These are phyloP conservation scores for Komagataella populi DNA, from an alignment of 805 yeast genomes.

Conservation along the genomic window DNA sequence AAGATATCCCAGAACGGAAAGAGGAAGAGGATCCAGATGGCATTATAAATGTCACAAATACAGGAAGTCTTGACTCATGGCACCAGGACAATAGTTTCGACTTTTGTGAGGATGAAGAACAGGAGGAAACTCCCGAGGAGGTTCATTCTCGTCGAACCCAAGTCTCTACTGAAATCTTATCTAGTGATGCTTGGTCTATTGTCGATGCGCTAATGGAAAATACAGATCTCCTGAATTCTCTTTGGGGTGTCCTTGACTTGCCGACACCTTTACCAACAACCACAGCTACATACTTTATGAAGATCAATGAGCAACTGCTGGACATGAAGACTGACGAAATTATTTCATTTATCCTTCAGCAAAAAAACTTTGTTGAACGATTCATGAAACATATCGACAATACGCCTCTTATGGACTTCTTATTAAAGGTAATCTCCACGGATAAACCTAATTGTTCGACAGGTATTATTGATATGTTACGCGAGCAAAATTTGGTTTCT, in stretches of 20 bases:
- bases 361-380: conserved; percentile 59
- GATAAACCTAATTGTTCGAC: conserved; percentile 86
- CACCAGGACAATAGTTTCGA: conserved; percentile 13
- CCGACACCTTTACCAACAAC: conserved; percentile 56
- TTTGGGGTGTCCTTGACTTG: conserved; percentile 73
- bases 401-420: conserved; percentile 88
- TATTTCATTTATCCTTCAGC: conserved; percentile 54
- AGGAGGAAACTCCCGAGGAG: conserved; percentile 20
- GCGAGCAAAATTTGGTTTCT: conserved; percentile 61
- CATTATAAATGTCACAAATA: background rate
- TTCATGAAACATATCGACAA: conserved; percentile 81
- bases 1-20: conserved; percentile 7
- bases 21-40: conserved; percentile 8
- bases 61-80: background rate
- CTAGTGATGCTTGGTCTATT: conserved; percentile 89
- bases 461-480: conserved; percentile 68
- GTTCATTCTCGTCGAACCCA: conserved; percentile 32
- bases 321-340: conserved; percentile 82
- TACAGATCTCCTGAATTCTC: conserved; percentile 42
- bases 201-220: conserved; percentile 83
- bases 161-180: conserved; percentile 76
- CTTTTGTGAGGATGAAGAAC: conserved; percentile 16
- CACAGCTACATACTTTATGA: conserved; percentile 80
- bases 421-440: conserved; percentile 79
- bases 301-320: conserved; percentile 76